Base-by-base conservation (phyloP, 164 flowering plant genomes). In the Kalanchoe fedtschenkoi region DNA sequence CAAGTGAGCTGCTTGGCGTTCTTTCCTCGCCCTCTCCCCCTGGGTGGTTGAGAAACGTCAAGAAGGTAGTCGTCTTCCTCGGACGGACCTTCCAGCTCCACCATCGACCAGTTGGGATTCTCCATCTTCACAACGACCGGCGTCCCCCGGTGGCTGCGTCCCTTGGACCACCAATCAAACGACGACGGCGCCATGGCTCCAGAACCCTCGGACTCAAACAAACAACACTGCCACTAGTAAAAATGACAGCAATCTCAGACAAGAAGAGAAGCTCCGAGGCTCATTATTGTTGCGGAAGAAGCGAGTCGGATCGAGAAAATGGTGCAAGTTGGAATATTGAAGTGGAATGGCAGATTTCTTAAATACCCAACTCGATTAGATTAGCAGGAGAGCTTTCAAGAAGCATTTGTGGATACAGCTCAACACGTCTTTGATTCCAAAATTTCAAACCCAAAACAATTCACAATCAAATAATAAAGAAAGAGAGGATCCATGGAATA, bases 51-150 rank as follows among this genome's bases (percentile, higher is more conserved):
- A 54, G 65, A 7, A 13, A 2, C 69, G 15, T 61, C 47, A 37
- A 75, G 59, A 19, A 78, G 64, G 38, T 81, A 71, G 60, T 81
- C 88, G 5, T 44, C 51, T n/a, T 82, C 87, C 8, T 76, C 85
- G 0, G 77, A 69, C 0, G 87, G 88, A 46, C 74, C 64, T 41
- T 89, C 86, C 6, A 89, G 72, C 70, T 89, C 96, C 2, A 82
- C 79, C 81, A 89, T 82, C 2, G 93, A 83, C 84, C 87, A 89
- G 62, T 88, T 89, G 6, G 96, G 93, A 69, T 88, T 88, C 68
- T 88, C 88, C 96, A 88, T 88, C 65, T 88, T 88, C 24, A 88
- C 83, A 5, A 89, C 91, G 60, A 89, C 93, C 57, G 96, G 90
- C 43, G 88, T 87, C 34, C 95, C 95, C 35, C 76, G 70, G 71